Evolutionary conservation across 352 stramenopile genomes (phyloP), one percentile per base, ranked within the genome.

Genomic region (Blastocystis sp.): DNA sequence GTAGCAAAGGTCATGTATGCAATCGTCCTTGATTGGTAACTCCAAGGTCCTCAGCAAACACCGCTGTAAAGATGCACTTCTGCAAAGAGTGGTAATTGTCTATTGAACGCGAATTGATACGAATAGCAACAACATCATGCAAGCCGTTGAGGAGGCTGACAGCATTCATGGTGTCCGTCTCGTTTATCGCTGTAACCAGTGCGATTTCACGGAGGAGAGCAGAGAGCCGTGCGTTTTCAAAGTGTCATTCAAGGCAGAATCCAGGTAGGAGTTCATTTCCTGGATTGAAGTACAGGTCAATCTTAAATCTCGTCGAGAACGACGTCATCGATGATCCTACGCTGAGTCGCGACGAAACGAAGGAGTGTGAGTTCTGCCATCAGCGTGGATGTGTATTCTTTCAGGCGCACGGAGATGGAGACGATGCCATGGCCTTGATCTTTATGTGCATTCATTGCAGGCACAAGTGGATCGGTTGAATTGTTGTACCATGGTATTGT

Each of bases 401-500:
- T 40, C 75, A 85, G 46, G 75, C 75, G 9, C 75, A 85, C 21
- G 75, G 75, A 72, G 63, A 85, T 61, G 75, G 63, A 38, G 63
- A 85, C 27, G 75, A 85, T 42, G 75, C 75, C 21, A 85, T 85
- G 75, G 75, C 75, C n/a, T 44, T 85, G 40, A 85, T 85, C 38
- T 85, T 85, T n/a, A 76, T 85, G 63, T 85, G 75, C 29, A 61
- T 72, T 76, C 75, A 85, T 61, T 85, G 75, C 46, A 72, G 51
- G 18, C 57, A 85, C 56, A 85, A 76, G 42, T 85, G 75, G 75
- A 85, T 81, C 40, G 69, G 69, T 27, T 81, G 63, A 44, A 42
- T 81, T 44, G n/a, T 51, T 42, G 46, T 49, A 61, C 6, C 56
- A 48, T 81, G 44, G 61, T 36, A 24, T 69, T 69, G 11, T 51